Conservation (phyloP, 805 yeast species). For the Saturnispora silvae region DNA sequence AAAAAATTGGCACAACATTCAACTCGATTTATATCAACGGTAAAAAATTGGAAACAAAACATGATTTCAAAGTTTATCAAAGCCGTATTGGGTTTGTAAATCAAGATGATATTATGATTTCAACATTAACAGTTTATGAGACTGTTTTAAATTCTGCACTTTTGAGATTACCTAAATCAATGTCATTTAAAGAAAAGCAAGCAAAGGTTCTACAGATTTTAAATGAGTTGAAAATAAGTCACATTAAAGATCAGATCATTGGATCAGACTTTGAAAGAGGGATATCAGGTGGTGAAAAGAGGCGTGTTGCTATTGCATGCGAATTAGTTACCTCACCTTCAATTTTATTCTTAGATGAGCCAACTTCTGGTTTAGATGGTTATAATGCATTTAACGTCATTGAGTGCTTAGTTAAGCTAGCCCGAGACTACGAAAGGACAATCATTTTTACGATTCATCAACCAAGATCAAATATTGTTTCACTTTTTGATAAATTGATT, state of each 20-base stretch:
- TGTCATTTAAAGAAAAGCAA: conserved; percentile 66
- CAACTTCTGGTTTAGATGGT: conserved; percentile 92
- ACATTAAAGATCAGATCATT: conserved; percentile 73
- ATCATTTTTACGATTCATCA: conserved; percentile 92
- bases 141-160: conserved; percentile 89
- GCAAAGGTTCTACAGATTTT: conserved; percentile 76
- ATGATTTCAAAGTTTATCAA: conserved; percentile 36
- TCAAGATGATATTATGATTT: conserved; percentile 84
- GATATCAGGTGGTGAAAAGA: conserved; percentile 85
- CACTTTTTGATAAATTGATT: conserved; percentile 74
- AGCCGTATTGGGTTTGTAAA: conserved; percentile 88
- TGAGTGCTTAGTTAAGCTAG: conserved; percentile 70
- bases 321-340: conserved; percentile 86
- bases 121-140: conserved; percentile 92
- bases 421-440: conserved; percentile 75
- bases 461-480: conserved; percentile 91
- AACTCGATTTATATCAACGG: conserved; percentile 81
- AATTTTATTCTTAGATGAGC: conserved; percentile 77
- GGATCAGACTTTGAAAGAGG: conserved; percentile 90
- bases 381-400: conserved; percentile 88
- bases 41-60: conserved; percentile 23
- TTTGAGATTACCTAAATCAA: conserved; percentile 69
- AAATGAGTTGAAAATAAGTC: conserved; percentile 72
- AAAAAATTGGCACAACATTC: conserved; percentile 57
- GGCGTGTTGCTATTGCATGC: conserved; percentile 89